Conservation (phyloP, 1,139 yeast genomes). For the Yamadazyma diddensiae region DNA sequence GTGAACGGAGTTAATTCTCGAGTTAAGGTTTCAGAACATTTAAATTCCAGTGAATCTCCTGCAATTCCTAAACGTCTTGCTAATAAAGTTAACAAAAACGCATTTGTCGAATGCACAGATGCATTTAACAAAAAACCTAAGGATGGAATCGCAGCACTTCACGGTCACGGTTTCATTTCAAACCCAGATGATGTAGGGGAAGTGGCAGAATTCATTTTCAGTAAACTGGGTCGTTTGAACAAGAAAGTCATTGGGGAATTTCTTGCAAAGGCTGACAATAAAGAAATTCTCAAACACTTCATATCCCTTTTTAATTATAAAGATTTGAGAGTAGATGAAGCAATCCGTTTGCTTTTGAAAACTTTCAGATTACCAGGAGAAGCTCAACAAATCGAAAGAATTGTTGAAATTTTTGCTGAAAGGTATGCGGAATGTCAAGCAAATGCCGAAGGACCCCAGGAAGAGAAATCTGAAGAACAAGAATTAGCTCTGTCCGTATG, state of each 20-base stretch:
- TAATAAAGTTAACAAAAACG: conserved; percentile 61
- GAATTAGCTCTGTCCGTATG: conserved; percentile 37
- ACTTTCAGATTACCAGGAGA: conserved; percentile 95
- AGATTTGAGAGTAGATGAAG: conserved; percentile 86
- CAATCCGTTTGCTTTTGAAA: conserved; percentile 75
- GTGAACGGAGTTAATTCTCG: conserved; percentile 65
- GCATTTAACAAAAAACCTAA: conserved; percentile 76
- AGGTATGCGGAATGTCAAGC: conserved; percentile 64
- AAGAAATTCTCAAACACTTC: conserved; percentile 59
- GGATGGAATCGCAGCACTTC: conserved; percentile 64
- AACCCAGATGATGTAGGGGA: conserved; percentile 52
- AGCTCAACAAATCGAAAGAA: conserved; percentile 91
- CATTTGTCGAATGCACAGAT: conserved; percentile 72
- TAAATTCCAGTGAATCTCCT: conserved; percentile 9
- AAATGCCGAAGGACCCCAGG: neutral
- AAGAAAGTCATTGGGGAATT: conserved; percentile 86
- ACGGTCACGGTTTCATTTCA: conserved; percentile 61
- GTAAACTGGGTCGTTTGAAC: conserved; percentile 77
- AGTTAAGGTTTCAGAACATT: conserved; percentile 29
- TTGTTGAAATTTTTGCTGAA: conserved; percentile 82
- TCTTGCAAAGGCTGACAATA: conserved; percentile 73
- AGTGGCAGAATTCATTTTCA: conserved; percentile 72
- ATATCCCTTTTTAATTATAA: conserved; percentile 71
- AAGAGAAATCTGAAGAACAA: conserved; percentile 12
- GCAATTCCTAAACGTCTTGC: conserved; percentile 29